Base-by-base conservation (phyloP, 192 early-diverging fungal species). In the Glomus cerebriforme region DNA sequence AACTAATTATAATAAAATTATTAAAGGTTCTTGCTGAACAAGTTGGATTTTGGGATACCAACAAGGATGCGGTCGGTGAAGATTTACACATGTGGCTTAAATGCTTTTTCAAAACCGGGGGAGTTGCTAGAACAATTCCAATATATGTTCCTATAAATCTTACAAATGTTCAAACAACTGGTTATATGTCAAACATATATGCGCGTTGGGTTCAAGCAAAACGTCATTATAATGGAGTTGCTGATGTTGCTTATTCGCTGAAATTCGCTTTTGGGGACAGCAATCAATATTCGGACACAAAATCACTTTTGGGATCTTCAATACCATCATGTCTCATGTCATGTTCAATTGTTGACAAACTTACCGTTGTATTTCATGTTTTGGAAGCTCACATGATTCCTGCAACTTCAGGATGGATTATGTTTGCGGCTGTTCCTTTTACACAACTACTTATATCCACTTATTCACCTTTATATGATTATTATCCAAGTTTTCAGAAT, bases 51-150 rank as follows among this genome's bases (percentile, higher is more conserved):
- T 94, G 93, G 93, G 93, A 94, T 81, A 86, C 90, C 37, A 89
- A 91, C 60, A 87, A 90, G 27, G 92, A 94, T 83, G 86, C 92
- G n/a, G 90, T 93, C 45, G 93, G 92, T 29, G 93, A 94, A 81
- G 93, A 94, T 85, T 85, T 94, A 86, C 93, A 94, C 82, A 94
- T 93, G 92, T 92, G 90, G 87, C 83, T 94, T 34, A 93, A 93
- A 83, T 92, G 91, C 79, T 93, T 92, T 82, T 93, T 93, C 82
- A 86, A 87, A 72, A 93, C 93, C 15, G 80, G 85, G 37, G 93
- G 93, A 12, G 73, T 85, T 10, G 89, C 91, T 26, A 90, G 91
- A 71, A 86, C 88, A 69, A 88, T 87, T 69, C 84, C 90, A n/a
- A 92, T 94, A 79, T 93, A 85, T 79, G 92, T 91, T 6, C 92